phyloP scores from a whole-genome alignment of 2,329 filamentous ascomycete species.

The Didymella segeticola region DNA sequence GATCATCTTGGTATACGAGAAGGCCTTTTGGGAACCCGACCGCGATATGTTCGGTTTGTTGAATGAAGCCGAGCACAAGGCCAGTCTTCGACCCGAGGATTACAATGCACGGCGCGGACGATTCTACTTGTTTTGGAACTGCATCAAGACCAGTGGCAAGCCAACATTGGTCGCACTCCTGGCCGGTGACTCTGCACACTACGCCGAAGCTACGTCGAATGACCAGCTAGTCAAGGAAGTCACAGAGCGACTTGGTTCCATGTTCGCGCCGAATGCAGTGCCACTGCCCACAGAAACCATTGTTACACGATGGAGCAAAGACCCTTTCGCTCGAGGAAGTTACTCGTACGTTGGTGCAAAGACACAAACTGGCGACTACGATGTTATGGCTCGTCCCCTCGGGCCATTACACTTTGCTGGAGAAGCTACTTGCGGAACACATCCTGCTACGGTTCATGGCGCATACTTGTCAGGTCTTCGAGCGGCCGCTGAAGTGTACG shows the following conservation, averaged over 20 bases:
- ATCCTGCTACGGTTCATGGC: conserved; percentile 95
- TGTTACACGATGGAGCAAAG: conserved; percentile 89
- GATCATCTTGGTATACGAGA: conserved; percentile 84
- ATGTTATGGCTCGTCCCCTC: conserved; percentile 82
- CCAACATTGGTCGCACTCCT: conserved; percentile 88
- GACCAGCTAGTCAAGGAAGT: conserved; percentile 81
- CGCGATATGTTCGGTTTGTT: conserved; percentile 94
- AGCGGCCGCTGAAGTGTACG: conserved; percentile 84
- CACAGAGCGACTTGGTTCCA: conserved; percentile 74
- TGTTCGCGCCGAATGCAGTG: conserved; percentile 70
- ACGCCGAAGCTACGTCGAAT: conserved; percentile 80
- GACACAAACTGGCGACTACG: conserved; percentile 87
- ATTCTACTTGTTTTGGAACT: conserved; percentile 98
- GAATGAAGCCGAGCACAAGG: conserved; percentile 71
- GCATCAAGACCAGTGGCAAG: conserved; percentile 84
- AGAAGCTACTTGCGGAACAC: conserved; percentile 93
- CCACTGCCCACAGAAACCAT: conserved; percentile 84
- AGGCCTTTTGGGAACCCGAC: conserved; percentile 87
- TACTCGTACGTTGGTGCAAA: conserved; percentile 91
- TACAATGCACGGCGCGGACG: conserved; percentile 83
- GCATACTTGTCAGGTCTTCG: conserved; percentile 93
- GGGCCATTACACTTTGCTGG: conserved; percentile 94
- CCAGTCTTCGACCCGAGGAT: conserved; percentile 78
- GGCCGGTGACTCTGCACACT: conserved; percentile 91
- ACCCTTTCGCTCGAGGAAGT: conserved; percentile 89